These are phyloP conservation scores for Cutaneotrichosporon arboriforme DNA, from an alignment of 1,284 basidiomycete species.

Conservation along the genomic window DNA sequence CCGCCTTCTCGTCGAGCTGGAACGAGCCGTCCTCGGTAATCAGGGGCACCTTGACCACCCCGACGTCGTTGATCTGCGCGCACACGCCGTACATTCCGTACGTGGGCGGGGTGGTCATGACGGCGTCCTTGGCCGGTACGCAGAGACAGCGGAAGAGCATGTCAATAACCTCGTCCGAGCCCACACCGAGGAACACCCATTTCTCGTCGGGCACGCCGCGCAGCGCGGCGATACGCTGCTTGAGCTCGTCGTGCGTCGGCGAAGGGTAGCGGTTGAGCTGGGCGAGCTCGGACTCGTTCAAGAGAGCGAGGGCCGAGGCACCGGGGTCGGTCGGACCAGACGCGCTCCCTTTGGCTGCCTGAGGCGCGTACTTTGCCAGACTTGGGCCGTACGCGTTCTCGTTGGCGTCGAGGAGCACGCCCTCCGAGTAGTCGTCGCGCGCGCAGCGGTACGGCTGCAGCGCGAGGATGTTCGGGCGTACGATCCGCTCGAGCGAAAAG, in stretches of 20 bases:
- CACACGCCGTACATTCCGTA: constrained; percentile 98
- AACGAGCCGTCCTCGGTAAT: constrained; percentile 71
- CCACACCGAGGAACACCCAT: constrained; percentile 90
- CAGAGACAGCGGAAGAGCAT: constrained; percentile 87
- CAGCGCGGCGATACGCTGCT: constrained; percentile 66
- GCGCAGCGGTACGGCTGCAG: constrained; percentile 93
- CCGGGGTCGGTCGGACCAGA: constrained; percentile 11
- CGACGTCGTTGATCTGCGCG: constrained; percentile 91
- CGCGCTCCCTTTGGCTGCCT: constrained; percentile 4
- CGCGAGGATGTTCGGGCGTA: constrained; percentile 88
- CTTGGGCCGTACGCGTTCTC: constrained; percentile 91
- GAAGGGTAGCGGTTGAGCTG: constrained; percentile 49
- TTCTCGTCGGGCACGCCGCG: constrained; percentile 61
- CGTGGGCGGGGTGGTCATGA: constrained; percentile 85
- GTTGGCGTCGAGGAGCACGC: constrained; percentile 96
- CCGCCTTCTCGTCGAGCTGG: constrained; percentile 67
- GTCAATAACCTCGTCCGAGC: constrained; percentile 95
- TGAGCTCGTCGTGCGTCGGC: constrained; percentile 60
- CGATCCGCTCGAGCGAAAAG: constrained; percentile 74
- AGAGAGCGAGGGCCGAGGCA: constrained; percentile 31
- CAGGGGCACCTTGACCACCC: constrained; percentile 72
- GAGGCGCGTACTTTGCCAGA: constrained; percentile 51
- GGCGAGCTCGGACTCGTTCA: constrained; percentile 38
- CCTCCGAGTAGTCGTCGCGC: constrained; percentile 87
- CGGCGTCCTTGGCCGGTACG: constrained; percentile 70